Evolutionary conservation across 2,329 filamentous ascomycete genomes (phyloP).

Genomic region (Aurifilum marmelostoma): DNA sequence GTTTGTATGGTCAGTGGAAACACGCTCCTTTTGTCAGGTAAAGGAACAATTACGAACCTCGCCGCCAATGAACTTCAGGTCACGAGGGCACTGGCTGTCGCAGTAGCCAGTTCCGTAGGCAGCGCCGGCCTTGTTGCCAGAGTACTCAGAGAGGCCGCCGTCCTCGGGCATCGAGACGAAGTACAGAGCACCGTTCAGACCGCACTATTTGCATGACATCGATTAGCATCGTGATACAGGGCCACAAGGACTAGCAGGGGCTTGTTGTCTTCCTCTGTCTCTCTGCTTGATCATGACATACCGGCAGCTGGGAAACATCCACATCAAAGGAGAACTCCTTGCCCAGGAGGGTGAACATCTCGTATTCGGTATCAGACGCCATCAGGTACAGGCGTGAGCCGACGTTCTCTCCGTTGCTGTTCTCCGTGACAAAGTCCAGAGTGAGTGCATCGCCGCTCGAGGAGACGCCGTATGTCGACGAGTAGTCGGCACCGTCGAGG

Average conservation of each 20-base stretch:
- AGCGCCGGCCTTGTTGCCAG: constrained; percentile 56
- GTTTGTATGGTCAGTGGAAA: background rate
- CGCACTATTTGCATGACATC: constrained; percentile 48
- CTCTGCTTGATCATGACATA: background rate
- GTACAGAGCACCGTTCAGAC: constrained; percentile 73
- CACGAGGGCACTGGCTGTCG: constrained; percentile 55
- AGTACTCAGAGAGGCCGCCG: constrained; percentile 55
- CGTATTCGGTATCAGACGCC: constrained; percentile 62
- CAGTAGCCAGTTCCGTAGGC: constrained; percentile 65
- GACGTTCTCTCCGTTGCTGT: constrained; percentile 45
- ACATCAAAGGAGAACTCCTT: constrained; percentile 75
- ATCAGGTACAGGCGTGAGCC: constrained; percentile 67
- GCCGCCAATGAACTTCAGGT: constrained; percentile 62
- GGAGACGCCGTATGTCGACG: constrained; percentile 51
- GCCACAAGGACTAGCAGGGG: no score
- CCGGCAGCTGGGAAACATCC: constrained; percentile 65
- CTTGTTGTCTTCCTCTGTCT: no score
- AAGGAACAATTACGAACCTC: background rate
- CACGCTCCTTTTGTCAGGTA: no score
- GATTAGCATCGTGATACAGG: background rate
- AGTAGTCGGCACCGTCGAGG: constrained; percentile 51
- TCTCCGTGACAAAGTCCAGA: constrained; percentile 57
- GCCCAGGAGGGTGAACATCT: constrained; percentile 66
- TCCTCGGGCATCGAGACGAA: constrained; percentile 64
- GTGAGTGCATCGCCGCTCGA: constrained; percentile 47